phyloP scores from a whole-genome alignment of 768 basidiomycete species.

The Suillus luteus region DNA sequence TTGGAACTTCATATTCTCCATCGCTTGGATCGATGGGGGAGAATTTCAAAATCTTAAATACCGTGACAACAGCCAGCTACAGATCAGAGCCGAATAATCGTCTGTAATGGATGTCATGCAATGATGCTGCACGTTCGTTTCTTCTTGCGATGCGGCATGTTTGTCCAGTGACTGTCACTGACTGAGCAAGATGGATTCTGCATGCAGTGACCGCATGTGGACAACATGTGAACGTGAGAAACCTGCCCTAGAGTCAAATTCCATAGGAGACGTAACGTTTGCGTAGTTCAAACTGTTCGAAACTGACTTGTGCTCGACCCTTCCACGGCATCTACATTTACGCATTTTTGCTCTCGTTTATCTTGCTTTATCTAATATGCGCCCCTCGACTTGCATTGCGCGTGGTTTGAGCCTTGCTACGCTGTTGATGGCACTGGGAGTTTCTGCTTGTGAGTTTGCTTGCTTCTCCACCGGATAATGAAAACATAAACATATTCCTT shows the following conservation, averaged over 20 bases:
- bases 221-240: background rate
- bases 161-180: background rate
- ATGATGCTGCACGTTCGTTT: background rate
- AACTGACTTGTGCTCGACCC: background rate
- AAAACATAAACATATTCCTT: too few relatives aligned
- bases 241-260: slow-evolving; percentile 31
- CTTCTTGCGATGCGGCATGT: background rate
- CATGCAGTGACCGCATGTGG: slow-evolving; percentile 4
- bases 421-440: slow-evolving; percentile 31
- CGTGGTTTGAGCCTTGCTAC: slow-evolving; percentile 29
- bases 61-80: background rate
- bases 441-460: slow-evolving; percentile 30
- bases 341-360: slow-evolving; percentile 4
- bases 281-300: slow-evolving; percentile 4
- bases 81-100: background rate
- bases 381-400: slow-evolving; percentile 31
- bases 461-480: slow-evolving; percentile 4
- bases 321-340: background rate
- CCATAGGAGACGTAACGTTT: slow-evolving; percentile 29
- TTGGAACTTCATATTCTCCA: too few relatives aligned
- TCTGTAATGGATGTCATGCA: background rate
- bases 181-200: background rate
- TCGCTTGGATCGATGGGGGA: background rate
- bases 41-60: background rate
- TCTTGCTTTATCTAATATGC: slow-evolving; percentile 31